phyloP scores from a whole-genome alignment of 2,329 filamentous ascomycete species.

The Fusarium stilboides region DNA sequence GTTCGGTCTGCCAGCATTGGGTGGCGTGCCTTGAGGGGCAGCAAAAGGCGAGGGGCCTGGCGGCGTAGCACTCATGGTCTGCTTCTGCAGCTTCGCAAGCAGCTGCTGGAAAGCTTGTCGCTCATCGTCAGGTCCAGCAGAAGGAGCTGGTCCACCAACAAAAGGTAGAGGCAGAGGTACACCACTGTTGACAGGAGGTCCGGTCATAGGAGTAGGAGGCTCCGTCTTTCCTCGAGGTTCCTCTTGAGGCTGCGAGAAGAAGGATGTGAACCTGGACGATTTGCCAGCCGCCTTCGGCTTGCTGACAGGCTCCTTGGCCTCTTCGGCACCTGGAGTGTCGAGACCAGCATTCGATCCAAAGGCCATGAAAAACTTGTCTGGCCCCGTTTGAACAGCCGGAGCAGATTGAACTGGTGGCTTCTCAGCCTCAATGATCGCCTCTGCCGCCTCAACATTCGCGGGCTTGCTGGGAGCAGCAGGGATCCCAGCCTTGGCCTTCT shows the following conservation, averaged over 20 bases:
- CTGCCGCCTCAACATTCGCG: slow-evolving; percentile 52
- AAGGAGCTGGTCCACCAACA: slow-evolving; percentile 49
- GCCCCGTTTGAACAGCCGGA: slow-evolving; percentile 75
- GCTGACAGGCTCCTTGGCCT: slow-evolving; percentile 60
- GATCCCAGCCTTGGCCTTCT: slow-evolving; percentile 69
- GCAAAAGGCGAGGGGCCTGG: slow-evolving; percentile 62
- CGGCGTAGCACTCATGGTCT: slow-evolving; percentile 64
- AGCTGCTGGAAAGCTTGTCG: slow-evolving; percentile 89
- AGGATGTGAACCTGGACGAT: slow-evolving; percentile 87
- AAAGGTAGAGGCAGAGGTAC: slow-evolving; percentile 39
- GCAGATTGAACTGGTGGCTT: slow-evolving; percentile 71
- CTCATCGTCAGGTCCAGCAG: slow-evolving; percentile 72
- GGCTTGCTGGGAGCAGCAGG: slow-evolving; percentile 57
- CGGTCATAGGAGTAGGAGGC: slow-evolving; percentile 60
- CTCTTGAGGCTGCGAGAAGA: slow-evolving; percentile 72
- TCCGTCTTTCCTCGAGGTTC: slow-evolving; percentile 67
- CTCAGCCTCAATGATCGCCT: slow-evolving; percentile 61
- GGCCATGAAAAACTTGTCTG: slow-evolving; percentile 83
- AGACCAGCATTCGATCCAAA: slow-evolving; percentile 60
- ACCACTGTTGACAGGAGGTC: slow-evolving; percentile 34
- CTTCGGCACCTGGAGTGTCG: slow-evolving; percentile 68
- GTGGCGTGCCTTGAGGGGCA: slow-evolving; percentile 55
- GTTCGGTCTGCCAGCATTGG: slow-evolving; percentile 54
- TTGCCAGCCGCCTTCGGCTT: slow-evolving; percentile 74
- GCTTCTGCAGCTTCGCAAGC: slow-evolving; percentile 82